phyloP scores from a whole-genome alignment of 352 stramenopile species.

The Pythium biforme region DNA sequence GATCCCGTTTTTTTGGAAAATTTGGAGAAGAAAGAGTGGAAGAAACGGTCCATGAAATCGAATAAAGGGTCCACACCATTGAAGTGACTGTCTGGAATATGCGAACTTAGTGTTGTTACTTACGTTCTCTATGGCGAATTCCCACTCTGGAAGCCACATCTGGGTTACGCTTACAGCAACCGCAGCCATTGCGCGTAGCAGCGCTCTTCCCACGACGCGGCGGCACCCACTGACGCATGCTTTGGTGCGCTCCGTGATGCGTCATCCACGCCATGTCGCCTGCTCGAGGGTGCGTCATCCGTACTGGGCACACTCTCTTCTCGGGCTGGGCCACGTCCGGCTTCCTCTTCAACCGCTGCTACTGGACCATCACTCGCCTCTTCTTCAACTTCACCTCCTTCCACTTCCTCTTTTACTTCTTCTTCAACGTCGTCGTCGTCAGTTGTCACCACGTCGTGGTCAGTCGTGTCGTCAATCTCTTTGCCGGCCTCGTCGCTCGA shows the following conservation, averaged over 20 bases:
- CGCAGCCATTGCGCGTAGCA: constrained; percentile 26
- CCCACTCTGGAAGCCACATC: too few species aligned
- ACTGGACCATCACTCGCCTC: neutral
- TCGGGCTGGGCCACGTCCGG: neutral
- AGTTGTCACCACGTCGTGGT: neutral
- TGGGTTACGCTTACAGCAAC: constrained; percentile 1
- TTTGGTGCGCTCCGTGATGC: neutral
- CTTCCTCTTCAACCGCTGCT: constrained; percentile 7
- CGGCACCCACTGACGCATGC: neutral
- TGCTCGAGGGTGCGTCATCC: neutral
- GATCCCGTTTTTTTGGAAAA: neutral
- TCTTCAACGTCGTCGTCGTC: constrained; percentile 8
- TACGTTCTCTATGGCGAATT: too few species aligned
- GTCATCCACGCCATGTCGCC: neutral
- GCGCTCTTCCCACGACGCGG: constrained; percentile 20
- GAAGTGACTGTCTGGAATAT: neutral
- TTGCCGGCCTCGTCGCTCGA: neutral
- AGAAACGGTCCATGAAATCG: neutral
- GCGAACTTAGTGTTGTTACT: neutral
- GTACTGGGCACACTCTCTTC: neutral
- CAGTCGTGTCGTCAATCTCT: neutral
- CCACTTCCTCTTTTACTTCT: constrained; percentile 6
- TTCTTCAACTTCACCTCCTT: constrained; percentile 13
- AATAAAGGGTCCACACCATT: neutral
- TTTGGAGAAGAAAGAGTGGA: neutral